phyloP scores from a whole-genome alignment of 805 yeast species.

The Deakozyma indianensis region DNA sequence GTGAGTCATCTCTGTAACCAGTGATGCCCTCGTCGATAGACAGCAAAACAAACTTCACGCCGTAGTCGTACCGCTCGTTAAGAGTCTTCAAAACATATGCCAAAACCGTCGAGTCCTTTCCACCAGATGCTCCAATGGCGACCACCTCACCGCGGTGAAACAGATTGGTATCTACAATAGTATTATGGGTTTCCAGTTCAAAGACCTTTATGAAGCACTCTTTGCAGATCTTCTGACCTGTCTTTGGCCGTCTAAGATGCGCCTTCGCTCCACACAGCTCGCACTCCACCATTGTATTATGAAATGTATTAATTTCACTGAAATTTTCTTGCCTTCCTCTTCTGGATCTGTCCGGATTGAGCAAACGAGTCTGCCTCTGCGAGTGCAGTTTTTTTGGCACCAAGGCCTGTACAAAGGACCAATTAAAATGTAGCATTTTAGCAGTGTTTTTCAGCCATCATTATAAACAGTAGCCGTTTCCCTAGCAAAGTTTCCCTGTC shows the following conservation, averaged over 20 bases:
- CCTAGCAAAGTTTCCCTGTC: too few species aligned
- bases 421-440: too few species aligned
- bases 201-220: constrained; percentile 80
- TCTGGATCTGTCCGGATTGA: too few species aligned
- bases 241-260: constrained; percentile 82
- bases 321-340: too few species aligned
- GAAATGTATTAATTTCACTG: background rate
- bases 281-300: constrained; percentile 31
- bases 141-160: constrained; percentile 74
- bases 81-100: constrained; percentile 77
- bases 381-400: too few species aligned
- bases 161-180: constrained; percentile 55
- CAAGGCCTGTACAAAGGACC: too few species aligned
- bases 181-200: constrained; percentile 90
- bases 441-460: too few species aligned
- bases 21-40: constrained; percentile 94
- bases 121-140: constrained; percentile 98
- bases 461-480: too few species aligned
- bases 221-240: constrained; percentile 77
- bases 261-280: constrained; percentile 77
- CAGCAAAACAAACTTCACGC: constrained; percentile 66
- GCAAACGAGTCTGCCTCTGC: too few species aligned
- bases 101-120: constrained; percentile 92
- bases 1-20: constrained; percentile 93
- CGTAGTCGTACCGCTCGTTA: constrained; percentile 80